Base-by-base conservation (phyloP, 495 filamentous ascomycete species). In the Lepidopterella palustris region DNA sequence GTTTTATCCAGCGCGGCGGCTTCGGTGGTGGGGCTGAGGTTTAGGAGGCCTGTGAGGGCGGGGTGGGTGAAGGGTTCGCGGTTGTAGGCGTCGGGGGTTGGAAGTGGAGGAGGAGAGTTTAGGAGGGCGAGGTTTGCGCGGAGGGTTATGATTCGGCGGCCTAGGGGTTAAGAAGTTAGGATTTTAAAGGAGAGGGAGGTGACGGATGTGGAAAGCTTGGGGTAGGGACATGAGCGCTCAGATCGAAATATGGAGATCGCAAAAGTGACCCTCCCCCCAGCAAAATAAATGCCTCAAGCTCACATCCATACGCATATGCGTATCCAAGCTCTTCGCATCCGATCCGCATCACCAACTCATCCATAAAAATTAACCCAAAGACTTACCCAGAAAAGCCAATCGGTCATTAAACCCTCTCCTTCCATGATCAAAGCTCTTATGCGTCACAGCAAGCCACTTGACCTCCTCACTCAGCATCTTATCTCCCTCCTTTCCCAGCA, bases 381-480 rank as follows among this genome's bases (percentile, higher is more conserved):
- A 67, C 83, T 67, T 82, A 95, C 93, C 93, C 35, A 96, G 77
- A 62, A 87, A 91, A n/a, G 87, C 87, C 72, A 99, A 78, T 58
- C 91, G 84, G 60, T 96, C 92, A 72, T 97, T 99, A 76, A 88
- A 96, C 10, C 91, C 91, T 76, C 91, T 84, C 68, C 90, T 79
- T 50, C 90, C 93, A 66, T 97, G 90, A 74, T 97, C 93, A 72
- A 96, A 97, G 73, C 90, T 96, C 84, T 97, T 97, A 73, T 99
- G 93, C 39, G 93, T 99, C 58, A 99, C 82, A 10, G 92, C 92
- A 64, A 97, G 79, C 93, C 92, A 99, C 74, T 97, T 96, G 64
- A 92, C 78, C 74, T 97, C 91, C 2, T 96, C 90, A 31, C 84
- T 85, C 61, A 97, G 79, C 71, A 92, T 66, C 62, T 80, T 78